phyloP scores from a whole-genome alignment of 2,329 filamentous ascomycete genomes.

The Fusarium proliferatum region DNA sequence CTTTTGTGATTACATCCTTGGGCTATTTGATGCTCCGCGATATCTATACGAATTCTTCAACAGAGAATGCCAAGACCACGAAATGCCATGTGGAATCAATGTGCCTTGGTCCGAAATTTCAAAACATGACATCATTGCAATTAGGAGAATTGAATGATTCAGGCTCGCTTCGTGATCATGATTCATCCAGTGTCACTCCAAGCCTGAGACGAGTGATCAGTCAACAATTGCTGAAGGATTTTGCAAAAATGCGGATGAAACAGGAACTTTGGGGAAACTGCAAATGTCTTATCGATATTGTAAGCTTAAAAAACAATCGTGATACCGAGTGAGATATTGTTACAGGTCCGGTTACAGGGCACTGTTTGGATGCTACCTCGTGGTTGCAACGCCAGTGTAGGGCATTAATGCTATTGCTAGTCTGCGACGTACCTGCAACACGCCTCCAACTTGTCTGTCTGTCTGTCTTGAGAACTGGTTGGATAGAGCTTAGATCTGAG shows the following conservation, averaged over 20 bases:
- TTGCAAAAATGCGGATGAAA: conserved; percentile 5
- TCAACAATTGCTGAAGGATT: not conserved
- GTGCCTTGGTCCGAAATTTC: not conserved
- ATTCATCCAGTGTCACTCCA: conserved; percentile 12
- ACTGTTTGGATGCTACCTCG: conserved; percentile 13
- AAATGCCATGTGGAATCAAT: conserved; percentile 2
- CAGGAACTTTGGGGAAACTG: conserved; percentile 13
- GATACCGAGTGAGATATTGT: conserved; percentile 8
- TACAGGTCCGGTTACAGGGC: conserved; percentile 34
- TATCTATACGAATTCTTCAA: not conserved
- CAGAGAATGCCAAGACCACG: not conserved
- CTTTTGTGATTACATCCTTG: not conserved
- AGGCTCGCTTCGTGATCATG: conserved; percentile 9
- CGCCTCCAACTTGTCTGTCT: not conserved
- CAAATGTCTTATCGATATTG: conserved; percentile 1
- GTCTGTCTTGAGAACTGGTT: conserved; percentile 2
- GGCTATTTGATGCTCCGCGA: not conserved
- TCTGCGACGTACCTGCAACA: conserved; percentile 33
- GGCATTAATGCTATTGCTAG: conserved; percentile 20
- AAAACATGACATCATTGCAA: conserved; percentile 3
- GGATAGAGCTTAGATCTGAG: not conserved
- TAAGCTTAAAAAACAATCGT: conserved; percentile 6
- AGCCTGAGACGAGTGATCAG: conserved; percentile 21
- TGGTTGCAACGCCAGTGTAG: conserved; percentile 15
- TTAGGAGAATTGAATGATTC: not conserved